phyloP scores from a whole-genome alignment of 495 filamentous ascomycete species.

The Daldinia childiae region DNA sequence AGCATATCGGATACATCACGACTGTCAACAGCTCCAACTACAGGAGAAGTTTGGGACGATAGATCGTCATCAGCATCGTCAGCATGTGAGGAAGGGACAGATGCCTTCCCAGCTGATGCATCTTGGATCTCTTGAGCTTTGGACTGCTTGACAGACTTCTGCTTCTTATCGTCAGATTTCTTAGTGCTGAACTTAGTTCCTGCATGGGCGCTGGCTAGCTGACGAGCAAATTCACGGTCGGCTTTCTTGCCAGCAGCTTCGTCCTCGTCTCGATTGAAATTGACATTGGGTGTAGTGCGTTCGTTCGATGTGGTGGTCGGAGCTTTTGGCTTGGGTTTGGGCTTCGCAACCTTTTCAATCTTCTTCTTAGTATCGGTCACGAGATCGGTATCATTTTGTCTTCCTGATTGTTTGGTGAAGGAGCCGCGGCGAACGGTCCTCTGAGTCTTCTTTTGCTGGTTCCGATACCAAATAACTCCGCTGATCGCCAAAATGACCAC shows the following conservation, averaged over 20 bases:
- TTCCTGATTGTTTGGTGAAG: conserved; percentile 46
- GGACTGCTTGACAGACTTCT: conserved; percentile 67
- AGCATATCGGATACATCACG: conserved; percentile 88
- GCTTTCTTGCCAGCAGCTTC: conserved; percentile 63
- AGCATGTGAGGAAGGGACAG: conserved; percentile 74
- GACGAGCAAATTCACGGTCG: conserved; percentile 77
- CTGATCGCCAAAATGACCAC: conserved; percentile 63
- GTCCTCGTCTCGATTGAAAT: conserved; percentile 41
- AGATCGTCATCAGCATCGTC: conserved; percentile 87
- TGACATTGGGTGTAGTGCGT: conserved; percentile 16
- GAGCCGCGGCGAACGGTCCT: conserved; percentile 45
- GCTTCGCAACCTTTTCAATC: conserved; percentile 41
- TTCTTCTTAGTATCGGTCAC: conserved; percentile 45
- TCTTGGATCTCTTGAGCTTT: conserved; percentile 56
- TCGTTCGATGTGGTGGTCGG: conserved; percentile 31
- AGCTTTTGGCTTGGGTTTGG: conserved; percentile 46
- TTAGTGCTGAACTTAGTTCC: conserved; percentile 65
- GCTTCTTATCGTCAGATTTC: conserved; percentile 68
- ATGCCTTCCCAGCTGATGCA: conserved; percentile 51
- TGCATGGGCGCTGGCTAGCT: conserved; percentile 71
- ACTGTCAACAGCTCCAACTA: conserved; percentile 59
- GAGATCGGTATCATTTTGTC: conserved; percentile 45
- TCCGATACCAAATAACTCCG: conserved; percentile 48
- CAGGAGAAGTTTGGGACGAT: conserved; percentile 70
- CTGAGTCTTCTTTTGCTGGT: conserved; percentile 52